Conservation (phyloP, 2,329 filamentous ascomycete genomes). For the Sclerotinia subarctica region DNA sequence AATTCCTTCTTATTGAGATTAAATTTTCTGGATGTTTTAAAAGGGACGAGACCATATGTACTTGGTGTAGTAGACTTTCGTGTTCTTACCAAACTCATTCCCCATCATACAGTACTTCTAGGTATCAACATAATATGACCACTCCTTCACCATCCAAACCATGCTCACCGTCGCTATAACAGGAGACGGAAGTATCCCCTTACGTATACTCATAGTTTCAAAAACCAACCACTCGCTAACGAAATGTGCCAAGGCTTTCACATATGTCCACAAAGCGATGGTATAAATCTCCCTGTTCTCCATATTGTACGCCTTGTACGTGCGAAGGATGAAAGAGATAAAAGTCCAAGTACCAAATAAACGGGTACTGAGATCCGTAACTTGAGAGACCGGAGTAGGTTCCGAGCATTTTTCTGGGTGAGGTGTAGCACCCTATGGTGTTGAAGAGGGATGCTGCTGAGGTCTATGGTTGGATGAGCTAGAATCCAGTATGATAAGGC, state of each 20-base stretch:
- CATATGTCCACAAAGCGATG: constrained; percentile 60
- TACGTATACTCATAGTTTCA: not conserved
- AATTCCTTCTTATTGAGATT: not conserved
- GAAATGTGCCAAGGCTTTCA: constrained; percentile 49
- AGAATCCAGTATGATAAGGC: not conserved
- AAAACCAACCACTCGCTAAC: constrained; percentile 1
- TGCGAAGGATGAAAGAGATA: constrained; percentile 54
- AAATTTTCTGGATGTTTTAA: not conserved
- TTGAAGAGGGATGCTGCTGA: too few relatives aligned
- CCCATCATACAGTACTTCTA: not conserved
- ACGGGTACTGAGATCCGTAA: constrained; percentile 65
- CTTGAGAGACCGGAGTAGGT: not conserved
- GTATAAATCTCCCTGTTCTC: constrained; percentile 54
- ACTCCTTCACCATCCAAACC: not conserved
- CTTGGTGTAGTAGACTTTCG: not conserved
- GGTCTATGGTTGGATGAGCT: not conserved
- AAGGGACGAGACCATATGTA: not conserved
- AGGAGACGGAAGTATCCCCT: not conserved
- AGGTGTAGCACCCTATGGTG: not conserved
- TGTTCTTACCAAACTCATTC: not conserved
- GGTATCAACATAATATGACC: not conserved
- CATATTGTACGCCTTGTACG: constrained; percentile 65
- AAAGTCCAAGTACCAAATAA: constrained; percentile 70
- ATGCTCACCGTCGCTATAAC: not conserved
- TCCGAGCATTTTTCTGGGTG: not conserved